Evolutionary conservation across 768 basidiomycete genomes (phyloP).

Genomic region (Amanita phalloides): DNA sequence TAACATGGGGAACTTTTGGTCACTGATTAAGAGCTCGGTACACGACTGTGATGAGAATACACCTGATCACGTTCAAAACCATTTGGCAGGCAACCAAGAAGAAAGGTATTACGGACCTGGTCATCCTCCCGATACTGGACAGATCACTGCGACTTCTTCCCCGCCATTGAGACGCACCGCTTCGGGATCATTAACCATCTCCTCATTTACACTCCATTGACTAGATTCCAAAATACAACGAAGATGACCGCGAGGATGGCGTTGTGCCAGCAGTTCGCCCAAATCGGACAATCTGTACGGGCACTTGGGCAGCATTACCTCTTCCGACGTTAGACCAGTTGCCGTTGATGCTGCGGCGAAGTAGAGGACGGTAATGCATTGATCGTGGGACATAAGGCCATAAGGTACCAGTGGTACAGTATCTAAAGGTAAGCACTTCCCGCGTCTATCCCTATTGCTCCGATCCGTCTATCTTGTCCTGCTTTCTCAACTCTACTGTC

Average conservation of each 20-base stretch:
- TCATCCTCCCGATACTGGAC: conserved; percentile 74
- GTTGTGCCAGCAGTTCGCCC: conserved; percentile 36
- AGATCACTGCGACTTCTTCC: conserved; percentile 73
- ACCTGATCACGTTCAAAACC: background rate
- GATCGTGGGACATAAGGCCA: conserved; percentile 13
- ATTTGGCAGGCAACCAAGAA: background rate
- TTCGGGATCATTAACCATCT: conserved; percentile 62
- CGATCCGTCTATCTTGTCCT: background rate
- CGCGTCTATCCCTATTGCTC: background rate
- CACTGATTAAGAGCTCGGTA: background rate
- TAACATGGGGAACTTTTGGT: too few species aligned
- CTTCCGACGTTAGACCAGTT: conserved; percentile 45
- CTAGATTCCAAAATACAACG: conserved; percentile 44
- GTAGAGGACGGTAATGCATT: conserved; percentile 37
- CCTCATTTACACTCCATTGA: conserved; percentile 73
- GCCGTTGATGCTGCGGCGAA: conserved; percentile 63
- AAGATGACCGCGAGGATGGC: conserved; percentile 41
- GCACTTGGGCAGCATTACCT: conserved; percentile 33
- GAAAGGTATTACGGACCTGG: background rate
- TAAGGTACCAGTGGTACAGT: conserved; percentile 11
- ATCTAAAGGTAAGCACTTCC: background rate
- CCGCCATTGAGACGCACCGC: conserved; percentile 45
- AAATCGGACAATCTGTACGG: conserved; percentile 43
- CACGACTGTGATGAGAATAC: background rate
- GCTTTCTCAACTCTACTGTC: conserved; percentile 63